Conservation (phyloP, 1,284 basidiomycete genomes). For the Boletellus deceptivus region DNA sequence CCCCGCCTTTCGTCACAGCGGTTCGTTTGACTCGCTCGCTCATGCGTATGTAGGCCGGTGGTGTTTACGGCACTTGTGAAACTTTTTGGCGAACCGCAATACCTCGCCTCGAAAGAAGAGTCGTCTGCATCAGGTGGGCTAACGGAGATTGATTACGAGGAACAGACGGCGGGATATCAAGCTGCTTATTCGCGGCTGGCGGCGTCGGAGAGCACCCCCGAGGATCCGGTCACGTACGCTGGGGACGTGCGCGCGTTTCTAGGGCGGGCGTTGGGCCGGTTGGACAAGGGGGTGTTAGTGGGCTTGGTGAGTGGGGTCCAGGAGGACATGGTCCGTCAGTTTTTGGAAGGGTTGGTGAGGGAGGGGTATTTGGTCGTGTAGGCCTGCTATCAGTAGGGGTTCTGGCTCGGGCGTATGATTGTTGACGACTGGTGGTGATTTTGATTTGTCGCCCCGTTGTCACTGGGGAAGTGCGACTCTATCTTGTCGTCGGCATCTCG, state of each 20-base stretch:
- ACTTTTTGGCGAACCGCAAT: conserved; percentile 73
- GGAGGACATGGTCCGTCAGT: conserved; percentile 36
- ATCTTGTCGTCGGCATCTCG: too few species aligned
- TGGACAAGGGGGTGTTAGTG: conserved; percentile 36
- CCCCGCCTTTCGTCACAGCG: neutral
- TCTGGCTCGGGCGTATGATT: too few species aligned
- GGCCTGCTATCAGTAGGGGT: too few species aligned
- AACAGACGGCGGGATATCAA: conserved; percentile 88
- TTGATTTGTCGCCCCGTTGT: too few species aligned
- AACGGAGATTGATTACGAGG: conserved; percentile 86
- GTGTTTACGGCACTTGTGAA: conserved; percentile 74
- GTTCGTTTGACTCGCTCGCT: neutral
- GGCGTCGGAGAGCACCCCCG: conserved; percentile 60
- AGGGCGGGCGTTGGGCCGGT: conserved; percentile 42
- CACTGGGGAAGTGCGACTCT: too few species aligned
- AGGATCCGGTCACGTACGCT: conserved; percentile 62
- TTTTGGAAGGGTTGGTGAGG: conserved; percentile 43
- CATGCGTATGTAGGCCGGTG: conserved; percentile 51
- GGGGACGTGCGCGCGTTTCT: conserved; percentile 54
- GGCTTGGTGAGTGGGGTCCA: conserved; percentile 40
- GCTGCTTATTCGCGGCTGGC: conserved; percentile 90
- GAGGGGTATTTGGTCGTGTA: conserved; percentile 37
- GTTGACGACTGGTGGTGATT: too few species aligned
- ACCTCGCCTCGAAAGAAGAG: conserved; percentile 54
- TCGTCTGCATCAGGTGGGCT: conserved; percentile 47